phyloP scores from a whole-genome alignment of 805 yeast genomes.

The Maudiozyma serrabonitensis region DNA sequence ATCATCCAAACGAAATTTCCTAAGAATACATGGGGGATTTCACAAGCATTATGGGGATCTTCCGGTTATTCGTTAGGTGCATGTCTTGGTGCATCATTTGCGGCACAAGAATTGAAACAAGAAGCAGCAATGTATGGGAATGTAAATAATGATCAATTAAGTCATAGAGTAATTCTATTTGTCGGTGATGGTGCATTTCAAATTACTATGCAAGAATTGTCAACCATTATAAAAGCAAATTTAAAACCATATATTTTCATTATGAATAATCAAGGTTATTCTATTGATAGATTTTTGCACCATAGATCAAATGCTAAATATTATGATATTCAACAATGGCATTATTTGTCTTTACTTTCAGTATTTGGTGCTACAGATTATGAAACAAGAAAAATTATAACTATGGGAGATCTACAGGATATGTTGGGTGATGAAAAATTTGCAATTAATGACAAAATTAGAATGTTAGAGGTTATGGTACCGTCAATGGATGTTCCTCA shows the following conservation, averaged over 20 bases:
- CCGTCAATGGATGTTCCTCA: constrained; percentile 53
- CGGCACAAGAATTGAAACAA: constrained; percentile 36
- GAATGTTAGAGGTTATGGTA: constrained; percentile 48
- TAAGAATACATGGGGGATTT: constrained; percentile 39
- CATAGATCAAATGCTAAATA: constrained; percentile 42
- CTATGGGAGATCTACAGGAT: constrained; percentile 40
- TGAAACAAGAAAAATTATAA: constrained; percentile 36
- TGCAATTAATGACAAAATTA: constrained; percentile 34
- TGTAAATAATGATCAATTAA: constrained; percentile 20
- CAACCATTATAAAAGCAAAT: constrained; percentile 46
- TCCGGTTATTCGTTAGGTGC: constrained; percentile 60
- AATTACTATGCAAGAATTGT: constrained; percentile 54
- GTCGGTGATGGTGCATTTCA: constrained; percentile 66
- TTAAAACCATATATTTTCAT: constrained; percentile 49
- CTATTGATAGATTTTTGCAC: constrained; percentile 54
- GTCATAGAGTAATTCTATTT: constrained; percentile 45
- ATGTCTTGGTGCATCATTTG: constrained; percentile 51
- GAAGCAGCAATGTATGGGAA: constrained; percentile 1
- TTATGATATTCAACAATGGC: constrained; percentile 58
- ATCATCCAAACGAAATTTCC: constrained; percentile 50
- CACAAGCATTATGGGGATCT: constrained; percentile 59
- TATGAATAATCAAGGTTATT: constrained; percentile 57
- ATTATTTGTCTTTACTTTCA: constrained; percentile 36
- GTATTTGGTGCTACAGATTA: constrained; percentile 48
- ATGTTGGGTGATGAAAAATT: constrained; percentile 35